phyloP scores from a whole-genome alignment of 2,329 filamentous ascomycete genomes.

The Diaporthe eres region DNA sequence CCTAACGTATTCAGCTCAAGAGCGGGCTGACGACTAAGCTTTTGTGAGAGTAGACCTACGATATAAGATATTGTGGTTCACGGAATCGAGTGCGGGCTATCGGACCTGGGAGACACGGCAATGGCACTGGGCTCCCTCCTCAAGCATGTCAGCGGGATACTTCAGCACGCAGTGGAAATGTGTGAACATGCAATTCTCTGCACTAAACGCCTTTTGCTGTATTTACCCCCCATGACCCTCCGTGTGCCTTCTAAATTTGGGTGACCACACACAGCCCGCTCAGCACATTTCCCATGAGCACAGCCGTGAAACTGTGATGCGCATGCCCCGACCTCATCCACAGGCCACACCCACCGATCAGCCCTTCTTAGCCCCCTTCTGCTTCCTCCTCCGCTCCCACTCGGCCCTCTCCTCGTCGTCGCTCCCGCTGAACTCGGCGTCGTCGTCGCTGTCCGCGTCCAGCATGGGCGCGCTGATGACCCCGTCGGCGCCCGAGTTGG shows the following conservation, averaged over 20 bases:
- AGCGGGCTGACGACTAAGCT: background rate
- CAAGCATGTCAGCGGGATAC: background rate
- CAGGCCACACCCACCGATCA: slow-evolving; percentile 21
- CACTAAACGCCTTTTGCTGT: slow-evolving; percentile 18
- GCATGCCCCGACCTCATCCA: background rate
- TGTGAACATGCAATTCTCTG: slow-evolving; percentile 28
- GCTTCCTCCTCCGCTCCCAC: slow-evolving; percentile 68
- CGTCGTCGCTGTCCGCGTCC: slow-evolving; percentile 62
- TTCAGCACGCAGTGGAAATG: background rate
- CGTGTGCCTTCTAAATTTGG: slow-evolving; percentile 37
- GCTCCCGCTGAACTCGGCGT: slow-evolving; percentile 74
- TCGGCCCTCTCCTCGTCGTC: slow-evolving; percentile 75
- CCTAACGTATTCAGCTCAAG: background rate
- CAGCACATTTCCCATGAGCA: background rate
- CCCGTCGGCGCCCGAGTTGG: slow-evolving; percentile 43
- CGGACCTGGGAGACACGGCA: background rate
- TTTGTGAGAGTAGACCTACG: too few relatives aligned
- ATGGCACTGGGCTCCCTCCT: background rate
- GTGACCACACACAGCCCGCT: slow-evolving; percentile 21
- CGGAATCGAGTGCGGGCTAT: background rate
- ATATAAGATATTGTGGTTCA: background rate
- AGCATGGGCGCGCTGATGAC: slow-evolving; percentile 45
- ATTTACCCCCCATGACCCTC: slow-evolving; percentile 11
- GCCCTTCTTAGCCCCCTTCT: slow-evolving; percentile 55
- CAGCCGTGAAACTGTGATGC: background rate